Evolutionary conservation across 1,284 basidiomycete genomes (phyloP).

Genomic region (Blastosporella zonata): DNA sequence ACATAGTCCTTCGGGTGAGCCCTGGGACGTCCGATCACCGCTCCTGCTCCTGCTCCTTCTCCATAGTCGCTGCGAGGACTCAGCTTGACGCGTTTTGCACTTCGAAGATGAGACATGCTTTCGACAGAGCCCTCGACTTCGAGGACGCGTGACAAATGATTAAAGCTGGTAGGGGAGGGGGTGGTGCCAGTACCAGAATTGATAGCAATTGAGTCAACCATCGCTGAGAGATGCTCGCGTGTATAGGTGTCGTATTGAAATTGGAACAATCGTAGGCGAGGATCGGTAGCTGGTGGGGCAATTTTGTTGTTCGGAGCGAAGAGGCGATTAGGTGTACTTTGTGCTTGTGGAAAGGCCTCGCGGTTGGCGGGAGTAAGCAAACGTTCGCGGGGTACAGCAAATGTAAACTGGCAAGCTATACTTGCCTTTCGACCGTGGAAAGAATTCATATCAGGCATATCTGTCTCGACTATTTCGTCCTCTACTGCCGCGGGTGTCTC

Average conservation of each 20-base stretch:
- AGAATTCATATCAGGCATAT: conserved; percentile 38
- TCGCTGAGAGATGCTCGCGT: conserved; percentile 84
- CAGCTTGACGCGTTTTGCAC: conserved; percentile 73
- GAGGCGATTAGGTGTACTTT: conserved; percentile 55
- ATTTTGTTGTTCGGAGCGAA: conserved; percentile 28
- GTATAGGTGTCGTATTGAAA: conserved; percentile 94
- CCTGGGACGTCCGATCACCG: conserved; percentile 47
- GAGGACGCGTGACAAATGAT: conserved; percentile 42
- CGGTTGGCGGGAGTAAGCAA: conserved; percentile 27
- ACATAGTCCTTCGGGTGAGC: conserved; percentile 60
- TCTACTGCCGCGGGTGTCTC: conserved; percentile 10
- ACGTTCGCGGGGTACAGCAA: conserved; percentile 52
- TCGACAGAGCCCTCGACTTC: conserved; percentile 36
- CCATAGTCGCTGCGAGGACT: conserved; percentile 56
- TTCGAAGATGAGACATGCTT: conserved; percentile 53
- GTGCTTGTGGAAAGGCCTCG: conserved; percentile 35
- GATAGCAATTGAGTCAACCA: conserved; percentile 86
- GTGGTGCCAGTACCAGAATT: conserved; percentile 65
- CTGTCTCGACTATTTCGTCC: conserved; percentile 38
- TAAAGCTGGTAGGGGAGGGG: conserved; percentile 41
- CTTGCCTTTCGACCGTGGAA: conserved; percentile 38
- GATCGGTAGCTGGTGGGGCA: conserved; percentile 58
- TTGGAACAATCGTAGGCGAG: conserved; percentile 82
- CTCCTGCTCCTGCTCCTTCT: conserved; percentile 41
- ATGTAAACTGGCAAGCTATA: conserved; percentile 71